Conservation (phyloP, 2,329 filamentous ascomycete genomes). For the Fusarium brevicatenulatum region DNA sequence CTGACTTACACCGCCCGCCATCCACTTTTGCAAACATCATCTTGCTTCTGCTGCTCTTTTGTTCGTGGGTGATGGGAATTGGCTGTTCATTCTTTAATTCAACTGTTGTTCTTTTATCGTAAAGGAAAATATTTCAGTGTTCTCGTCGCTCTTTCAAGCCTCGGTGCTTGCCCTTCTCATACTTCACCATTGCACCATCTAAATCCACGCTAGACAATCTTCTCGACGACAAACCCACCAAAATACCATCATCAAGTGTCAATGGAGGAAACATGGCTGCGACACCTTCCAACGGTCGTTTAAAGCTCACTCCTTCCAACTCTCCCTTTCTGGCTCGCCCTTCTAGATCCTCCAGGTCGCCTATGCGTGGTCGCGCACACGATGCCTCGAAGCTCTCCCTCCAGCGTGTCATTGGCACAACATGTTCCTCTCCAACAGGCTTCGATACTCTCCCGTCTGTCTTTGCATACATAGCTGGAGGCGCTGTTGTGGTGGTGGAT, state of each 20-base stretch:
- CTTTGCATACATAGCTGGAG: slow-evolving; percentile 93
- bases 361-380: slow-evolving; percentile 61
- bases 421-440: slow-evolving; percentile 82
- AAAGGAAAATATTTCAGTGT: not conserved
- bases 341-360: slow-evolving; percentile 70
- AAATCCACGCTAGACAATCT: slow-evolving; percentile 10
- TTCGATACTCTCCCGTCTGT: slow-evolving; percentile 83
- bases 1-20: slow-evolving; percentile 45
- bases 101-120: slow-evolving; percentile 3
- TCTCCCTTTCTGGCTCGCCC: slow-evolving; percentile 74
- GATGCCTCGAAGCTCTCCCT: slow-evolving; percentile 75
- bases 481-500: slow-evolving; percentile 89
- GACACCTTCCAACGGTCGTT: slow-evolving; percentile 66
- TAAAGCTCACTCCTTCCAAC: slow-evolving; percentile 80
- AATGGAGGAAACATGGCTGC: slow-evolving; percentile 69
- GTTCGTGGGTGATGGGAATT: slow-evolving; percentile 17
- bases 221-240: slow-evolving; percentile 19
- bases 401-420: slow-evolving; percentile 89
- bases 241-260: slow-evolving; percentile 44
- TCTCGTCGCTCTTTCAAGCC: slow-evolving; percentile 1
- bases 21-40: slow-evolving; percentile 42
- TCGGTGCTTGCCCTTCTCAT: slow-evolving; percentile 2
- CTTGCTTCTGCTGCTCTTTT: slow-evolving; percentile 16
- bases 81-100: slow-evolving; percentile 1
- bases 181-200: slow-evolving; percentile 18